Conservation (phyloP, 371 early-diverging fungal species). For the Apophysomyces variabilis region DNA sequence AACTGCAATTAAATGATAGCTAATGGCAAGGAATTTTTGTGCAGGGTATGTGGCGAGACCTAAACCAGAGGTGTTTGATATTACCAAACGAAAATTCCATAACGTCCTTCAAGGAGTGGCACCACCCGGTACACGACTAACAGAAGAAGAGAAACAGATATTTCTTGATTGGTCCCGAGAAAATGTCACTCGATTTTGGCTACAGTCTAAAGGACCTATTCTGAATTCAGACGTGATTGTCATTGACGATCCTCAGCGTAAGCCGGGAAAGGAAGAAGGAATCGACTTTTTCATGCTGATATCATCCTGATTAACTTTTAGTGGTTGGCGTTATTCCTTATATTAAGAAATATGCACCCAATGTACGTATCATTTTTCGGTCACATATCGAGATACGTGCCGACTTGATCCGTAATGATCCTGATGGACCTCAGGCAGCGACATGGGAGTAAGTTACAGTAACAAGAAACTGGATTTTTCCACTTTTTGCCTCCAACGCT, state of each 20-base stretch:
- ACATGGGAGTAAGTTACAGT: slow-evolving; percentile 59
- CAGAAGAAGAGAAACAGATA: slow-evolving; percentile 69
- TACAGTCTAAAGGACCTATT: slow-evolving; percentile 68
- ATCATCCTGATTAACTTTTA: slow-evolving; percentile 17
- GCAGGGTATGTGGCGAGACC: slow-evolving; percentile 77
- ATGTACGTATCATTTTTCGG: slow-evolving; percentile 78
- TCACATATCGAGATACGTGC: slow-evolving; percentile 87
- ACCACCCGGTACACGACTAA: slow-evolving; percentile 57
- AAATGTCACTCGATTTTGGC: slow-evolving; percentile 82
- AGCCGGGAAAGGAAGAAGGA: background rate
- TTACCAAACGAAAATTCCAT: slow-evolving; percentile 88
- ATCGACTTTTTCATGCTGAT: background rate
- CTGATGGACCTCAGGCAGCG: slow-evolving; percentile 62
- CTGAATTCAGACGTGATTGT: slow-evolving; percentile 75
- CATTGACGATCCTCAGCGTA: slow-evolving; percentile 89
- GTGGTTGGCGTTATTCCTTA: slow-evolving; percentile 77
- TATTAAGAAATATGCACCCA: slow-evolving; percentile 73
- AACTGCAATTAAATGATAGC: background rate
- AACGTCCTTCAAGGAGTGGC: slow-evolving; percentile 92
- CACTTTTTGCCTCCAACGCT: background rate
- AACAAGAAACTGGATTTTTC: background rate
- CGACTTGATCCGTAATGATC: slow-evolving; percentile 65
- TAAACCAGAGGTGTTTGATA: slow-evolving; percentile 81
- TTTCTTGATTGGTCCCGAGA: slow-evolving; percentile 78
- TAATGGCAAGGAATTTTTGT: background rate